These are phyloP conservation scores for Corylus americana DNA, from an alignment of 306 rosid species.

Conservation along the genomic window DNA sequence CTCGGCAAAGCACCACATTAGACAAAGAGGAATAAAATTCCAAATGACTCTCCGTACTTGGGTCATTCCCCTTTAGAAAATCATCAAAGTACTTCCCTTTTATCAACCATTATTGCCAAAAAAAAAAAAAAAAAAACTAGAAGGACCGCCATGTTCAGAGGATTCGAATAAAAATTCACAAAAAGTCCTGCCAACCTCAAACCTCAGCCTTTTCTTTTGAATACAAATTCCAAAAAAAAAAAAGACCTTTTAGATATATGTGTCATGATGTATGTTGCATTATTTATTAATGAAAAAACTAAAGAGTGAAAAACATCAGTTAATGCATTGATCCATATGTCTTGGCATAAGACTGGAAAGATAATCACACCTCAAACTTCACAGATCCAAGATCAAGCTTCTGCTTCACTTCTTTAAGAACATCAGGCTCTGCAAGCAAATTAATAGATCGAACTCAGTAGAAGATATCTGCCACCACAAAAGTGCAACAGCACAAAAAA, in stretches of 20 bases:
- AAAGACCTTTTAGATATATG: not conserved
- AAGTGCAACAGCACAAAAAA: not conserved
- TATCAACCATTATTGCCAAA: not conserved
- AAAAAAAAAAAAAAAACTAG: not conserved
- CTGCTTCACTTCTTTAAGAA: conserved; percentile 93
- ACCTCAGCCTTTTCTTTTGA: not conserved
- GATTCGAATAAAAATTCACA: not conserved
- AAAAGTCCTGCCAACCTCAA: not conserved
- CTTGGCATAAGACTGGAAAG: conserved; percentile 4
- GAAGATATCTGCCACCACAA: not conserved
- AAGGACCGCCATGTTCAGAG: not conserved
- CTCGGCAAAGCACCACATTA: not conserved
- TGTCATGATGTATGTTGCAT: not conserved
- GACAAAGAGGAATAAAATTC: not conserved
- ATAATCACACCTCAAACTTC: conserved; percentile 78
- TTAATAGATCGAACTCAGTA: conserved; percentile 9
- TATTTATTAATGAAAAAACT: not conserved
- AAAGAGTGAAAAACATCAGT: not conserved
- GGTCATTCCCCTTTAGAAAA: not conserved
- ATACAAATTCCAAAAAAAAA: not conserved
- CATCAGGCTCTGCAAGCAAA: conserved; percentile 83
- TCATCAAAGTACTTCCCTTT: not conserved
- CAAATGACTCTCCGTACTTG: not conserved
- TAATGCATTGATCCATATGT: not conserved
- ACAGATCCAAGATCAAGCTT: conserved; percentile 92